A percentile compares a stretch with the other conserved stretches of the same genome.
Conservation (phyloP, 2,329 filamentous ascomycete genomes). For the Alternaria sp. region DNA sequence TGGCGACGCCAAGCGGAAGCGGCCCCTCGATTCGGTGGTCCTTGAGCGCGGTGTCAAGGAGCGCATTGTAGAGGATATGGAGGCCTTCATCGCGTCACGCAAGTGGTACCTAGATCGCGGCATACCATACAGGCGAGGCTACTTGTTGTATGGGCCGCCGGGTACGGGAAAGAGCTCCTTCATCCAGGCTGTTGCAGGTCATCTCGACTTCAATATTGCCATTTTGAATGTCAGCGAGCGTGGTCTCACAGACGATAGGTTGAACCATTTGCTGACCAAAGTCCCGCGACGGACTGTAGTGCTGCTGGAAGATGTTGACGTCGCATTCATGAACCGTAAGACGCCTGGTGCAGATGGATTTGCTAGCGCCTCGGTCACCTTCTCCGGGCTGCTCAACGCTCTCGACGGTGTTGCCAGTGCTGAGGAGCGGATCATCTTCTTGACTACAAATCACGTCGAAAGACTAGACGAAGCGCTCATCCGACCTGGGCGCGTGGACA, state of each 20-base stretch:
- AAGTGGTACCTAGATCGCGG: slow-evolving; percentile 95
- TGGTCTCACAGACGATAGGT: slow-evolving; percentile 85
- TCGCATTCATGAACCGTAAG: slow-evolving; percentile 83
- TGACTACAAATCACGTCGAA: slow-evolving; percentile 94
- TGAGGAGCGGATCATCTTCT: slow-evolving; percentile 90
- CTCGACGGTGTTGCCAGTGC: slow-evolving; percentile 89
- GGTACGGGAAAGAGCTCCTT: slow-evolving; percentile 95
- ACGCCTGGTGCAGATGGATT: slow-evolving; percentile 83
- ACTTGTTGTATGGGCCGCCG: slow-evolving; percentile 86
- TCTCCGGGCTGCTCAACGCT: slow-evolving; percentile 79
- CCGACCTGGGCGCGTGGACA: slow-evolving; percentile 88
- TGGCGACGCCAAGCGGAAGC: slow-evolving; percentile 82
- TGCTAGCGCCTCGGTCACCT: slow-evolving; percentile 86
- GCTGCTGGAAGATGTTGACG: slow-evolving; percentile 88
- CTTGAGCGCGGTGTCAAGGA: slow-evolving; percentile 85
- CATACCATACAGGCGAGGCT: slow-evolving; percentile 89
- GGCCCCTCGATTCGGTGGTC: slow-evolving; percentile 86
- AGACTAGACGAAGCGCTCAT: slow-evolving; percentile 88
- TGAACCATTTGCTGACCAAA: slow-evolving; percentile 85
- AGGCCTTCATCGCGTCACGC: slow-evolving; percentile 78
- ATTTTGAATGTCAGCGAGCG: slow-evolving; percentile 91
- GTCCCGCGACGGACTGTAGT: slow-evolving; percentile 83
- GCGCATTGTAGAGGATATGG: slow-evolving; percentile 77
- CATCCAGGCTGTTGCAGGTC: slow-evolving; percentile 92
- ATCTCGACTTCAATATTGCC: slow-evolving; percentile 89